A percentile compares a stretch with the other conserved stretches of the same genome.
Evolutionary conservation across 805 yeast genomes (phyloP).

Genomic region (Wickerhamomyces chambardii): DNA sequence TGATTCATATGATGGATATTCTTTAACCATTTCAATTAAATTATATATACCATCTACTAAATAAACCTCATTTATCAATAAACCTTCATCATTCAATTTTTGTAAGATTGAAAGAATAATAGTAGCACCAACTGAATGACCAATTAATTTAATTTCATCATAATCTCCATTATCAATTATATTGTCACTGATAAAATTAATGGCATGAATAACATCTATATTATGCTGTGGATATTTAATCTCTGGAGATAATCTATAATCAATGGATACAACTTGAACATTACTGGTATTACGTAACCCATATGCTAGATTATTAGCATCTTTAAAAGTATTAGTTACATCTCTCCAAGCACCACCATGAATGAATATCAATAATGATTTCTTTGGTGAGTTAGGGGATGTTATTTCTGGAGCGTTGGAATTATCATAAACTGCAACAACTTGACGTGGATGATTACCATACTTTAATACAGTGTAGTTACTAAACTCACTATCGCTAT

Average conservation of each 20-base stretch:
- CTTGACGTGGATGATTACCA: no score
- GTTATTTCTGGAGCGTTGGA: neutral
- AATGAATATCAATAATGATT: constrained; percentile 39
- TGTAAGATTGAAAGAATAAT: constrained; percentile 8
- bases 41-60: constrained; percentile 70
- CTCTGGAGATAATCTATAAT: constrained; percentile 61
- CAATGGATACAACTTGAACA: constrained; percentile 26
- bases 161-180: constrained; percentile 10
- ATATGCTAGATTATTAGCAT: constrained; percentile 29
- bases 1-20: constrained; percentile 48
- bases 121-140: constrained; percentile 83
- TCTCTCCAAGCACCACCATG: constrained; percentile 95
- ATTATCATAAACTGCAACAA: no score
- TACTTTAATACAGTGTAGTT: no score
- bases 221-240: constrained; percentile 54
- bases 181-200: constrained; percentile 15
- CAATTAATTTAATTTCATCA: constrained; percentile 31
- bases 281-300: constrained; percentile 9
- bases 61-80: constrained; percentile 17
- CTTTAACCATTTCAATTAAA: constrained; percentile 37
- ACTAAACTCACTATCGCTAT: no score
- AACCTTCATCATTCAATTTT: neutral
- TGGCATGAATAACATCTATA: constrained; percentile 40
- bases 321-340: constrained; percentile 48
- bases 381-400: no score